phyloP scores from a whole-genome alignment of 352 stramenopile genomes.

The Salisapilia sapeloensis region DNA sequence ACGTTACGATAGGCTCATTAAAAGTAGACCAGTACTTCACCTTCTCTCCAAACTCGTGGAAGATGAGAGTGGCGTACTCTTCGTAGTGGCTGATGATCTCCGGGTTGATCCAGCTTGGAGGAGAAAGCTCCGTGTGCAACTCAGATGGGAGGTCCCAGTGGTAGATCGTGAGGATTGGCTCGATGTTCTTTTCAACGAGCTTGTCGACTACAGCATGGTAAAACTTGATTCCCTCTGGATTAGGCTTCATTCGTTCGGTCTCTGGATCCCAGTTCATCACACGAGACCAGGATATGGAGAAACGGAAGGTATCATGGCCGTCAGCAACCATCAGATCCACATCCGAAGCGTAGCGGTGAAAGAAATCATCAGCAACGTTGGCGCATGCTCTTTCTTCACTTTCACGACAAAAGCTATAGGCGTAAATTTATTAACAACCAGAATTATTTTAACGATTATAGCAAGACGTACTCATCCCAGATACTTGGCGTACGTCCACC shows the following conservation, averaged over 20 bases:
- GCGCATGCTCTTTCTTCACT: slow-evolving; percentile 34
- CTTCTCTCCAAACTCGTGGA: slow-evolving; percentile 65
- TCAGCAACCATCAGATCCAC: slow-evolving; percentile 66
- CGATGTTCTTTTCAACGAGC: slow-evolving; percentile 35
- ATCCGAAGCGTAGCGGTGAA: slow-evolving; percentile 57
- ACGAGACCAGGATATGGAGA: slow-evolving; percentile 71
- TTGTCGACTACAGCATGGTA: slow-evolving; percentile 70
- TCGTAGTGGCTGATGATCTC: slow-evolving; percentile 19
- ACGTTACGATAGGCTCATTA: slow-evolving; percentile 70
- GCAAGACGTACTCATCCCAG: slow-evolving; percentile 81
- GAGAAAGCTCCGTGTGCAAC: slow-evolving; percentile 53
- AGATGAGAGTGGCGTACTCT: slow-evolving; percentile 72
- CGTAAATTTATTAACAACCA: no score
- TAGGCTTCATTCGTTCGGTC: slow-evolving; percentile 13
- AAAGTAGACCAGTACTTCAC: slow-evolving; percentile 82
- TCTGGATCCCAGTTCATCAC: slow-evolving; percentile 47
- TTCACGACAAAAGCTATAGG: slow-evolving; percentile 29
- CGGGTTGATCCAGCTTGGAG: slow-evolving; percentile 18
- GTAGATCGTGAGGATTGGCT: slow-evolving; percentile 73
- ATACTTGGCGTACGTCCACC: slow-evolving; percentile 42
- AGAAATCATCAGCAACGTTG: slow-evolving; percentile 76
- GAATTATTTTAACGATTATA: no score
- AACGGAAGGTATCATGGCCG: slow-evolving; percentile 66
- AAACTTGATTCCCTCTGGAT: slow-evolving; percentile 58
- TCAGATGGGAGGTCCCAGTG: slow-evolving; percentile 81